Conservation (phyloP, 768 basidiomycete genomes). For the Boletales sp. region DNA sequence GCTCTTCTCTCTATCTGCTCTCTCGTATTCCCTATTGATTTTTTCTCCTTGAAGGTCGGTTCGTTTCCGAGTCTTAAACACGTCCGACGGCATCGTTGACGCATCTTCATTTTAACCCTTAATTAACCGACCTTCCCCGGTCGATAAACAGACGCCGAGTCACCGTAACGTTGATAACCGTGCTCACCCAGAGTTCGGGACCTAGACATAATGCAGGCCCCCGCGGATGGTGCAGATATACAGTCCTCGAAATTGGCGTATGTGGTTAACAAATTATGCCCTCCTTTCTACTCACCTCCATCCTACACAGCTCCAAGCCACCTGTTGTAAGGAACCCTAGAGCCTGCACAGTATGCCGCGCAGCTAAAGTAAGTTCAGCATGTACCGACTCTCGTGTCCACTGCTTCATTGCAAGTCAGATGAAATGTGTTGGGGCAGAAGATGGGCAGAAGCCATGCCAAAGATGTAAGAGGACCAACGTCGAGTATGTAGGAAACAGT, state of each 20-base stretch:
- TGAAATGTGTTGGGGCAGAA: constrained; percentile 90
- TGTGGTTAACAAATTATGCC: constrained; percentile 7
- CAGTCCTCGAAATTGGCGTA: constrained; percentile 30
- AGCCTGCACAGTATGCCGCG: constrained; percentile 82
- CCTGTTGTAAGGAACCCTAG: constrained; percentile 49
- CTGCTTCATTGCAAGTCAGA: constrained; percentile 42
- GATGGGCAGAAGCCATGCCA: constrained; percentile 80
- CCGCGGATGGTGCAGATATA: constrained; percentile 27
- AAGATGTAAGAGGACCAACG: constrained; percentile 77
- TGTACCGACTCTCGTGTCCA: constrained; percentile 9
- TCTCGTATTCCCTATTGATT: constrained; percentile 2
- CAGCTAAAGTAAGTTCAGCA: constrained; percentile 60
- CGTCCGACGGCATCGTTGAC: constrained; percentile 10
- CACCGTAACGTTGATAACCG: constrained; percentile 40
- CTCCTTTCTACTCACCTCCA: constrained; percentile 7
- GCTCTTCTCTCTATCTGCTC: constrained; percentile 11
- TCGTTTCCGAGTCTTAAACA: constrained; percentile 1
- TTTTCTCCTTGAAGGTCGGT: not conserved
- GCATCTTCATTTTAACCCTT: constrained; percentile 31
- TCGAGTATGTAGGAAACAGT: constrained; percentile 49
- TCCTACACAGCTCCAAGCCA: constrained; percentile 34
- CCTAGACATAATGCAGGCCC: constrained; percentile 26
- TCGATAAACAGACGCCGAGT: constrained; percentile 40
- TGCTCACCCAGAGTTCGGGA: constrained; percentile 15
- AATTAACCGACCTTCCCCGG: constrained; percentile 40